Evolutionary conservation across 352 stramenopile genomes (phyloP), one percentile per base, ranked within the genome.

Genomic region (Phytopythium ostracodes): DNA sequence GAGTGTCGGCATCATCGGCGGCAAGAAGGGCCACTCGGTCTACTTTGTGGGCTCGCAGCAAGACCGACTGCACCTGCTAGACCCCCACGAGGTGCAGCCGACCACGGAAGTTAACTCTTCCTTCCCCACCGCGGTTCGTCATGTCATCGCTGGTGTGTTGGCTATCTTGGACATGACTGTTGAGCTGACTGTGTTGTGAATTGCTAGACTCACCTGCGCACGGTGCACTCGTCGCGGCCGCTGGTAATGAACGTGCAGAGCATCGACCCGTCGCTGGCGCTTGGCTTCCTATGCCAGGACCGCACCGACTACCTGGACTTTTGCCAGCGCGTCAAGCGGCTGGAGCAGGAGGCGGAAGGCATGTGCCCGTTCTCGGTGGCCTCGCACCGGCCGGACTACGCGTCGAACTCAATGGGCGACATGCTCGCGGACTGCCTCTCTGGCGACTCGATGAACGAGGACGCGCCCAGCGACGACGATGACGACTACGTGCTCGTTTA

Each of bases 1-100:
- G 67, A 98, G 88, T 40, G 88, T 98, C 22, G 96, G 96, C 11
- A 96, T 99, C 66, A 88, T 99, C 35, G 96, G 96, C 43, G 96
- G 96, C 59, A 96, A 96, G 63, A 96, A 96, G 40, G 80, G 92
- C 10, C 92, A 98, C 73, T 98, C 96, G 14, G 86, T 98, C 51
- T 99, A 97, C 76, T 99, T 98, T 83, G 97, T 98, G 40, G 94
- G 92, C 33, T 81, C 90, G 8, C 84, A 96, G 63, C 80, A 87
- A 7, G 75, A 91, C 60, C 81, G 86, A 29, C 64, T 97, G 47
- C 84, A 91, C 59, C 67, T 94, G 18, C 66, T 97, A 18, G 89
- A 97, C 59, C 89, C 90, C 36, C 91, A 97, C 57, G 75, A 87
- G 35, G 81, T 89, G n/a, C 78, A 90, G 35, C 74, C 71, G 15